These are phyloP conservation scores for Phytophthora sp. DNA, from an alignment of 352 stramenopile genomes.

Conservation along the genomic window DNA sequence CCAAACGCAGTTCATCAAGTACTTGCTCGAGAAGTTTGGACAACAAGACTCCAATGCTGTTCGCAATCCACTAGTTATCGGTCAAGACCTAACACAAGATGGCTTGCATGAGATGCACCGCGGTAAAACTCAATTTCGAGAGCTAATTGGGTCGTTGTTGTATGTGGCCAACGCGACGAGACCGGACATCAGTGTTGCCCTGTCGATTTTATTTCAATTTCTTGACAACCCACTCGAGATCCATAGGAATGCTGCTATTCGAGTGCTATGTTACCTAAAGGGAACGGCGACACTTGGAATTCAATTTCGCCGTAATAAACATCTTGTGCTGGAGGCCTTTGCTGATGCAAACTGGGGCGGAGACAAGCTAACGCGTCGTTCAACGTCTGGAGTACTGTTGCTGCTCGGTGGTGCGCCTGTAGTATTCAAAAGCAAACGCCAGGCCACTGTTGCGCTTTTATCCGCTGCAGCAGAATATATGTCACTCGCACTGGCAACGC, in stretches of 20 bases:
- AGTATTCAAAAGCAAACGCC: neutral
- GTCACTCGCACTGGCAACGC: neutral
- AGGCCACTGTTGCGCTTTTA: neutral
- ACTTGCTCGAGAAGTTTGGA: neutral
- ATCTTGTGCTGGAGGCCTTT: neutral
- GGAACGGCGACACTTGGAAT: neutral
- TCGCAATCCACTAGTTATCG: slow-evolving; percentile 1
- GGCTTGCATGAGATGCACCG: neutral
- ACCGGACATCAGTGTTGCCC: slow-evolving; percentile 7
- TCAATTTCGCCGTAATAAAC: too few species aligned
- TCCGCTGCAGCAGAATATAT: neutral
- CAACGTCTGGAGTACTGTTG: neutral
- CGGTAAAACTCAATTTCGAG: neutral
- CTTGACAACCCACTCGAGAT: neutral
- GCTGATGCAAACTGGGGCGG: neutral
- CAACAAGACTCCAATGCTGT: neutral
- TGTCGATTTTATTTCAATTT: neutral
- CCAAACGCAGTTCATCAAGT: neutral
- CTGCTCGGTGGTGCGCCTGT: neutral
- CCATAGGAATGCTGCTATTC: neutral
- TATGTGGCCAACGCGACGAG: slow-evolving; percentile 23
- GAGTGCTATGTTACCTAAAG: neutral
- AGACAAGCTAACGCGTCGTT: neutral
- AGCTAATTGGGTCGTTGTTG: slow-evolving; percentile 12
- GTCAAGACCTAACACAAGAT: neutral